Evolutionary conservation across 2,329 filamentous ascomycete species (phyloP).

Genomic region (Alternaria sp.): DNA sequence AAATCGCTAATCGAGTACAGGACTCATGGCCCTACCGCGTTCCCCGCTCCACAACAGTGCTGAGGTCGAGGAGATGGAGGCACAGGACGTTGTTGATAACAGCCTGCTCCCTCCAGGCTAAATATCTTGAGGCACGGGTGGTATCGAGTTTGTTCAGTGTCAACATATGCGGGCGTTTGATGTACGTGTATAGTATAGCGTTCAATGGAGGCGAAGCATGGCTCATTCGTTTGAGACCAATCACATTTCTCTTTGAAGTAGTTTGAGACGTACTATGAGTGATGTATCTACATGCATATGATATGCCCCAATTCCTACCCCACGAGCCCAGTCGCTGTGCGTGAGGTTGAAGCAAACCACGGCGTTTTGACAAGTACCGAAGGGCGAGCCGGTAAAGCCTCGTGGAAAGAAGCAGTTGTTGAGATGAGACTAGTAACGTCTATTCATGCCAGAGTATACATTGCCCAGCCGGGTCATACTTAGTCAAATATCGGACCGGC

Average conservation of each 20-base stretch:
- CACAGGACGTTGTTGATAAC: constrained; percentile 92
- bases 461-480: constrained; percentile 10
- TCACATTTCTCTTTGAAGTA: neutral
- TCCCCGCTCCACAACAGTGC: constrained; percentile 82
- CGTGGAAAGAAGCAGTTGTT: neutral
- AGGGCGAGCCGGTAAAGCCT: neutral
- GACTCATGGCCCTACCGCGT: constrained; percentile 94
- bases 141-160: constrained; percentile 7
- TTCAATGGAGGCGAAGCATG: constrained; percentile 7
- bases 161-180: constrained; percentile 8
- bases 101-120: constrained; percentile 93
- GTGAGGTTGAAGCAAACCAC: neutral
- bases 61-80: constrained; percentile 83
- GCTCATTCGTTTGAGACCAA: constrained; percentile 1
- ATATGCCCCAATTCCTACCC: neutral
- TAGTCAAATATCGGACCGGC: neutral
- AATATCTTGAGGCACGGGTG: constrained; percentile 21
- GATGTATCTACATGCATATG: neutral
- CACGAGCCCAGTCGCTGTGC: neutral
- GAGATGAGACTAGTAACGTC: neutral
- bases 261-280: neutral
- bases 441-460: neutral
- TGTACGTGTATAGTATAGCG: constrained; percentile 18
- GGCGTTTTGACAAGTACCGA: neutral
- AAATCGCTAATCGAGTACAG: constrained; percentile 40